These are phyloP conservation scores for Komagataella pastoris DNA, from an alignment of 805 yeast species.

Conservation along the genomic window DNA sequence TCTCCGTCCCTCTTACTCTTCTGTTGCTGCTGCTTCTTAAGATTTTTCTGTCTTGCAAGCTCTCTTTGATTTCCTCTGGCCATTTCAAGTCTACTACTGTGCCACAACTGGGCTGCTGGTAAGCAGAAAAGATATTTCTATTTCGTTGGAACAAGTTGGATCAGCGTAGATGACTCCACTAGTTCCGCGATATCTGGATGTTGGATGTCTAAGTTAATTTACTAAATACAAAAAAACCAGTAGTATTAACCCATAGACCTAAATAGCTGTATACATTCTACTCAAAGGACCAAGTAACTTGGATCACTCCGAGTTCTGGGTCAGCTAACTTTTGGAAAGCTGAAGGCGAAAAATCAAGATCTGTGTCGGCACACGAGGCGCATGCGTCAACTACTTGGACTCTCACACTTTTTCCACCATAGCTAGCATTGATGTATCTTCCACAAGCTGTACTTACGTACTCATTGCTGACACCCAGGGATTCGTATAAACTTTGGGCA, in stretches of 20 bases:
- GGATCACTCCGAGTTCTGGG: slow-evolving; percentile 28
- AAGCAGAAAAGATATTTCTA: background rate
- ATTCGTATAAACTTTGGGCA: slow-evolving; percentile 25
- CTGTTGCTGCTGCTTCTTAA: slow-evolving; percentile 61
- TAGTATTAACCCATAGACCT: background rate
- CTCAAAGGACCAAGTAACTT: slow-evolving; percentile 31
- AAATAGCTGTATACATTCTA: background rate
- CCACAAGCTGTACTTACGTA: slow-evolving; percentile 32
- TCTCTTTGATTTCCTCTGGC: slow-evolving; percentile 97
- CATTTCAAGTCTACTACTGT: slow-evolving; percentile 29
- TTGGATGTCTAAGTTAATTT: background rate
- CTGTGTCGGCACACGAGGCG: slow-evolving; percentile 29
- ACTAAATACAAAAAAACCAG: background rate
- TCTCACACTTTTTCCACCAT: slow-evolving; percentile 32
- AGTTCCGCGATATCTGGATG: background rate
- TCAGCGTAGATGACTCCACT: background rate
- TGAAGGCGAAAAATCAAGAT: slow-evolving; percentile 40
- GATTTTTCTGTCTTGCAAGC: slow-evolving; percentile 77
- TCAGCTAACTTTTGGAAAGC: slow-evolving; percentile 36
- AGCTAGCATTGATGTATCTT: slow-evolving; percentile 28
- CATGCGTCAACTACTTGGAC: slow-evolving; percentile 45
- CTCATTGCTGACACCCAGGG: slow-evolving; percentile 9
- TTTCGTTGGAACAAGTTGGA: background rate
- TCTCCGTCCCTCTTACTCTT: slow-evolving; percentile 73
- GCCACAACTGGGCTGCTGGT: background rate